Conservation (phyloP, 768 basidiomycete species). For the Boletus insuetus region DNA sequence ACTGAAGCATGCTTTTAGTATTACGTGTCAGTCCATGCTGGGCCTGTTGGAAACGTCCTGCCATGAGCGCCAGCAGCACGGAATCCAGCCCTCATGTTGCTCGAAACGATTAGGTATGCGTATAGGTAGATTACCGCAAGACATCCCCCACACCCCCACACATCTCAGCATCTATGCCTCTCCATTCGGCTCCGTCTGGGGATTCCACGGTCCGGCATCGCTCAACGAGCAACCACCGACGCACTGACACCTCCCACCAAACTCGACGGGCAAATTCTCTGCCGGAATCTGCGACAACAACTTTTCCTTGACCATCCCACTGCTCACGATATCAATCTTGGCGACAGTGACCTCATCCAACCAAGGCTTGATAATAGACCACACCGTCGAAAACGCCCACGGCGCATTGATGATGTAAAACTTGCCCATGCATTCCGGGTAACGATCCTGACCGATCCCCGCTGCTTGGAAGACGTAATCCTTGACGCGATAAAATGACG, state of each 20-base stretch:
- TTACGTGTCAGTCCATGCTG: too few species aligned
- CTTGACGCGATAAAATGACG: constrained; percentile 88
- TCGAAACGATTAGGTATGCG: constrained; percentile 30
- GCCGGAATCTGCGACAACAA: constrained; percentile 78
- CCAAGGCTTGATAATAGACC: constrained; percentile 89
- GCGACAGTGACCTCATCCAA: constrained; percentile 91
- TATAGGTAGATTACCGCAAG: constrained; percentile 29
- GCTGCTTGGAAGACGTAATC: constrained; percentile 81
- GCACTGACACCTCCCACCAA: constrained; percentile 83
- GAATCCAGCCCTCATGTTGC: constrained; percentile 12
- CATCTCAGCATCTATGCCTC: constrained; percentile 22
- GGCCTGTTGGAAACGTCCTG: too few species aligned
- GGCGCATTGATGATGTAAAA: constrained; percentile 99
- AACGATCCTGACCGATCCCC: constrained; percentile 83
- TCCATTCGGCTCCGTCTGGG: constrained; percentile 14
- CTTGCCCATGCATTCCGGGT: constrained; percentile 94
- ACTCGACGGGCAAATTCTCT: constrained; percentile 81
- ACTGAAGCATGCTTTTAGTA: too few species aligned
- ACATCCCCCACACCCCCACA: background rate
- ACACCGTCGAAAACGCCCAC: constrained; percentile 87
- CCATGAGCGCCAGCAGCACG: background rate
- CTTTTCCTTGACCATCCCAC: constrained; percentile 61
- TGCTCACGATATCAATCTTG: constrained; percentile 91
- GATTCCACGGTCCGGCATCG: constrained; percentile 92
- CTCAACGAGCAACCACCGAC: constrained; percentile 78